Percentiles rank a stretch among this genome's conserved stretches.
Conservation (phyloP, 2,329 filamentous ascomycete genomes). For the Dactylellina drechsleri region DNA sequence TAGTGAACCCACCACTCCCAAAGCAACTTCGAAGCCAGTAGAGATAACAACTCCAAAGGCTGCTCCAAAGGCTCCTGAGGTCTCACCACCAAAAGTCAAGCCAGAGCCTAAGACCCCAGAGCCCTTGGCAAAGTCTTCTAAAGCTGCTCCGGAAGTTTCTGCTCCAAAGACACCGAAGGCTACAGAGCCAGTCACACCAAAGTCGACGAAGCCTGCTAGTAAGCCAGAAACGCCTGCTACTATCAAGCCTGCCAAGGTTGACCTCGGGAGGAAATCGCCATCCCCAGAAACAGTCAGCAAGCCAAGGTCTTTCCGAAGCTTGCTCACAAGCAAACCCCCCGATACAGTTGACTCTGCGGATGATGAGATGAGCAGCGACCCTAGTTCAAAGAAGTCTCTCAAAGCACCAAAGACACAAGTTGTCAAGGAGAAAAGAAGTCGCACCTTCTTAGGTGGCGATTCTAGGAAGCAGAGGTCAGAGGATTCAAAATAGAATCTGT, state of each 20-base stretch:
- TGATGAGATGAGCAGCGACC: conserved; percentile 45
- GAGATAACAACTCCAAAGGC: conserved; percentile 26
- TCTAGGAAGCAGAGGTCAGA: conserved; percentile 44
- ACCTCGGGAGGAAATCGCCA: conserved; percentile 47
- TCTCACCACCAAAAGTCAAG: conserved; percentile 27
- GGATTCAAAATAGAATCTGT: conserved; percentile 42
- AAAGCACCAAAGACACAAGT: conserved; percentile 34
- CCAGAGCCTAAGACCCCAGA: conserved; percentile 19
- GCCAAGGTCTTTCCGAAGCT: conserved; percentile 43
- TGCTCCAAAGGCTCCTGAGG: not conserved
- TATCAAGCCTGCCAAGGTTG: conserved; percentile 37
- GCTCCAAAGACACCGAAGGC: conserved; percentile 27
- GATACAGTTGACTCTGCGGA: conserved; percentile 49
- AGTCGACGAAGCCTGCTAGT: conserved; percentile 17
- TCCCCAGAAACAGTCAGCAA: conserved; percentile 40
- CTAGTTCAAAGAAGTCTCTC: conserved; percentile 33
- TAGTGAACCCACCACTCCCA: conserved; percentile 38
- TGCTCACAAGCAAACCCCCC: conserved; percentile 39
- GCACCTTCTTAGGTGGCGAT: conserved; percentile 41
- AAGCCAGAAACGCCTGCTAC: conserved; percentile 37
- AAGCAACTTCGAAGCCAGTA: conserved; percentile 29
- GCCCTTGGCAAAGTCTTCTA: not conserved
- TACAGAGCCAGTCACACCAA: conserved; percentile 35
- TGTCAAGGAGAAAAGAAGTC: conserved; percentile 48
- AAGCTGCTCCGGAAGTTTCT: conserved; percentile 15